Evolutionary conservation across 345 rosid genomes (phyloP), one percentile per base, ranked within the genome.

Genomic region (Ceriops tagal): DNA sequence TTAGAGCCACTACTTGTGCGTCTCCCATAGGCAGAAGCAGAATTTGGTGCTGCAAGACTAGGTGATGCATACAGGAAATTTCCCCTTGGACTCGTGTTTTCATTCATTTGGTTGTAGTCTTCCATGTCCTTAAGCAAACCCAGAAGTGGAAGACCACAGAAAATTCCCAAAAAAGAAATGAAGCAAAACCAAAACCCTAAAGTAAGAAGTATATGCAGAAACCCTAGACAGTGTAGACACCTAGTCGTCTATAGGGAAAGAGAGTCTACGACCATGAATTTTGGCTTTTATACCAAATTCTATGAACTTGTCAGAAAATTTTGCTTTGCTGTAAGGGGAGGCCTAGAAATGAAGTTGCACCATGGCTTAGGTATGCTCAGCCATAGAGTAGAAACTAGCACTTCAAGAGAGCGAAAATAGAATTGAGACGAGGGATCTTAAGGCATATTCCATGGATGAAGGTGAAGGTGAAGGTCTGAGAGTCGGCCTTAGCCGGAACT

Each of bases 31-130:
- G 85, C 82, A 61, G 83, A 75, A 65, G 74, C 46, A 8, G 88
- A 85, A 79, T 77, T 75, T 7, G 82, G 79, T 34, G 82, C 84
- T 49, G 82, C 86, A 66, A 80, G 81, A 72, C 83, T 74, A 24
- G 78, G 78, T 16, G 83, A 73, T 58, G 89, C 76, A 63, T 90
- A 92, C 74, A 92, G 77, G 90, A 92, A 90, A 84, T 82, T 88
- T 39, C 80, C 92, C 71, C 89, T 80, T 11, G 83, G 68, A 68
- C 85, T 74, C 32, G 76, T 80, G 71, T 81, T 84, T 69, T 81
- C 89, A 73, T 72, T 85, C 72, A 89, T 77, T 60, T 86, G 92
- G 58, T 80, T 86, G 37, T 84, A 93, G 61, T 84, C 92, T 77
- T 89, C 96, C 98, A 93, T 93, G 30, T 22, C 18, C 53, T 27